A percentile compares a stretch with the other conserved stretches of the same genome.
Evolutionary conservation across 164 flowering plant genomes (phyloP).

Genomic region (Malania oleifera): DNA sequence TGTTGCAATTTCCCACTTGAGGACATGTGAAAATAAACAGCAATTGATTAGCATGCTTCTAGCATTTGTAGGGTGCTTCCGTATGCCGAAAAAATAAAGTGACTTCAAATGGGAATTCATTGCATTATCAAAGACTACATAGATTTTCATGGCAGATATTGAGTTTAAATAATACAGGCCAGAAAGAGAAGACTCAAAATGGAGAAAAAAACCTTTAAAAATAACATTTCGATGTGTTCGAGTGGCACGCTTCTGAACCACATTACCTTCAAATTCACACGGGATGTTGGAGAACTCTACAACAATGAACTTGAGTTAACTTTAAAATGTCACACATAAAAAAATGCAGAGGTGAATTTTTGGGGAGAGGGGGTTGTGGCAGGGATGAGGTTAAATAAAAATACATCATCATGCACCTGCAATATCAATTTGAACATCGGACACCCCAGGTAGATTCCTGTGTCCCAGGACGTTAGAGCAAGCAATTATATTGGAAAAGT

Average conservation of each 20-base stretch:
- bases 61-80: too few species aligned
- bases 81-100: too few species aligned
- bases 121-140: background rate
- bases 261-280: slow-evolving; percentile 35
- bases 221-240: slow-evolving; percentile 45
- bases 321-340: background rate
- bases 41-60: background rate
- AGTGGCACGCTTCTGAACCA: slow-evolving; percentile 29
- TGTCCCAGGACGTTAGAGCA: slow-evolving; percentile 11
- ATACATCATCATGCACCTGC: slow-evolving; percentile 39
- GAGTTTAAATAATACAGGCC: background rate
- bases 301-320: slow-evolving; percentile 1
- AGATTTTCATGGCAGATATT: background rate
- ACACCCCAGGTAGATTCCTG: slow-evolving; percentile 47
- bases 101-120: slow-evolving; percentile 1
- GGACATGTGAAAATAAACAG: background rate
- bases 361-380: too few species aligned
- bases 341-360: too few species aligned
- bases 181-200: background rate
- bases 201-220: slow-evolving; percentile 48
- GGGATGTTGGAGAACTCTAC: slow-evolving; percentile 49
- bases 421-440: slow-evolving; percentile 56
- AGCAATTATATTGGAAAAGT: slow-evolving; percentile 7
- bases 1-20: background rate
- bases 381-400: background rate